Evolutionary conservation across 192 early-diverging fungal species (phyloP), one percentile per base, ranked within the genome.

Genomic region (Phycomyces nitens): DNA sequence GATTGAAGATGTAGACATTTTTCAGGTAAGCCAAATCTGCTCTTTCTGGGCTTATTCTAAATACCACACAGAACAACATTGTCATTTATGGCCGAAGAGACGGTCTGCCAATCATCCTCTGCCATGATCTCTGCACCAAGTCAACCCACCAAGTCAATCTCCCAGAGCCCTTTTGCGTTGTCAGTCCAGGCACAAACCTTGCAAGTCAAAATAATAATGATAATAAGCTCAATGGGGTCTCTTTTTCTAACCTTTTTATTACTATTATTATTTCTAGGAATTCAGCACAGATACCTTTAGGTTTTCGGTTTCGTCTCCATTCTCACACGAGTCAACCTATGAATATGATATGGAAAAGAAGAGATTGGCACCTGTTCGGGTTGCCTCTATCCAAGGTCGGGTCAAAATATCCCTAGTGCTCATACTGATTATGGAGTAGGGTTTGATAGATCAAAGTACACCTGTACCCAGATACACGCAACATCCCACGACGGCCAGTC

Each of bases 1-100:
- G 22, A 89, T 92, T 40, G 87, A 92, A 56, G 90, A 89, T 57
- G 85, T 92, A 1, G 90, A 92, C 60, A 77, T 92, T 27, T 90
- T 92, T 55, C 74, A 79, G 54, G 79, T 82, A 74, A 61, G 40
- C 10, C 53, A 18, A 3, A 7, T 58, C 18, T 20, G 4, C 15
- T 20, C 4, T 26, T n/a, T 15, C 9, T 16, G 54, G 20, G 43
- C 57, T 29, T 57, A 14, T 7, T 42, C n/a, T n/a, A n/a, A 18
- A 14, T n/a, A 47, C 18, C 1, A 11, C 40, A 14, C 43, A 82
- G 74, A 72, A 82, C 41, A 68, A 73, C 49, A 75, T 75, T 53
- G 72, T 80, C 0, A 68, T 84, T 11, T 84, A 80, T 60, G 74
- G 74, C 15, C 72, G 76, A 34, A 62, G 76, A 3, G 82, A 84